Percentiles rank a stretch among this genome's conserved stretches.
Conservation (phyloP, 441 rosid species). For the Brassica balearica region DNA sequence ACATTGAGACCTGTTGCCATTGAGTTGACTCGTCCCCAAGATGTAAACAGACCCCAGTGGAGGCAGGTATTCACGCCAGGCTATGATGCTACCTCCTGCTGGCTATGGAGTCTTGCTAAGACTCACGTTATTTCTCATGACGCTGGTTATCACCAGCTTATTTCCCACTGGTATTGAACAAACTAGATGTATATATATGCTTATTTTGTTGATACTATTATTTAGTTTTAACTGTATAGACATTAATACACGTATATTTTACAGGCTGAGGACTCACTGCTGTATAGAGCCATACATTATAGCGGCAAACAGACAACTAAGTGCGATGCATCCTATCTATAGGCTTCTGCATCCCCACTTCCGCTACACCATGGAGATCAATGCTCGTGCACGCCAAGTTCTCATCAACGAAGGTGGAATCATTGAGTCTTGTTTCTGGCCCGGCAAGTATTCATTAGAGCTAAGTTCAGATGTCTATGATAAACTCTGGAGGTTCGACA, state of each 20-base stretch:
- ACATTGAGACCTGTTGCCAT: not conserved
- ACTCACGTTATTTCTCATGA: not conserved
- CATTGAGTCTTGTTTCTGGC: not conserved
- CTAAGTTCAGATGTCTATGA: not conserved
- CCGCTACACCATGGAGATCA: not conserved
- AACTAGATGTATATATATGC: not conserved
- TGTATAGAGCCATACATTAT: not conserved
- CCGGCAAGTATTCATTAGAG: not conserved
- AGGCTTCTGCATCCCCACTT: not conserved
- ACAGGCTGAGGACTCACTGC: not conserved
- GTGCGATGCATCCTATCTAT: not conserved
- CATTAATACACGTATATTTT: not conserved
- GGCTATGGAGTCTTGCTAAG: not conserved
- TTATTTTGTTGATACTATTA: not conserved
- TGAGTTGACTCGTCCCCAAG: not conserved
- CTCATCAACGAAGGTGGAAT: not conserved
- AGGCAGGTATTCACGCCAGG: not conserved
- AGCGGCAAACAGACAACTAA: not conserved
- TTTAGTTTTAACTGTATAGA: not conserved
- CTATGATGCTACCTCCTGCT: not conserved
- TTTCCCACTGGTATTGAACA: not conserved
- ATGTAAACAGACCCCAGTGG: not conserved
- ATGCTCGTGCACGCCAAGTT: not conserved
- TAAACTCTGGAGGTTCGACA: not conserved
- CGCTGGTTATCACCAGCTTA: slow-evolving; percentile 3